Evolutionary conservation across 1,284 basidiomycete genomes (phyloP).

Genomic region (Sporisorium exsertum): DNA sequence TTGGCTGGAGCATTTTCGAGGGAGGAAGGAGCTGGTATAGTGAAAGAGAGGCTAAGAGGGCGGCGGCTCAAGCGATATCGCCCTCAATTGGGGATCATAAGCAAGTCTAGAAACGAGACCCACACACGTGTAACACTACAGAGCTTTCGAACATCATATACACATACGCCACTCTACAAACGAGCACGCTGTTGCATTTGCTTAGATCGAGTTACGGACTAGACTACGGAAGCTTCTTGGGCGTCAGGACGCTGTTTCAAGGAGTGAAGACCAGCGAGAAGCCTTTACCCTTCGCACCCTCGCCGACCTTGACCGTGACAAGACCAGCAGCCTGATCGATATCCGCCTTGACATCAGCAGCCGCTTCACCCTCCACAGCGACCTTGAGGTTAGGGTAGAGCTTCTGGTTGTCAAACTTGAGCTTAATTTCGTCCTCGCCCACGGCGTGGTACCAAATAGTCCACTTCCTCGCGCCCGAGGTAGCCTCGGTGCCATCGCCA

Average conservation of each 20-base stretch:
- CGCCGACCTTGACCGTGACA: slow-evolving; percentile 50
- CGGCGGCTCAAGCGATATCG: background rate
- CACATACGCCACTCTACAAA: background rate
- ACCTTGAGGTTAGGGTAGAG: slow-evolving; percentile 55
- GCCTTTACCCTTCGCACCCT: slow-evolving; percentile 50
- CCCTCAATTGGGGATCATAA: slow-evolving; percentile 11
- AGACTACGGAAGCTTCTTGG: background rate
- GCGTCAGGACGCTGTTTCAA: slow-evolving; percentile 16
- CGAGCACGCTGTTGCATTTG: background rate
- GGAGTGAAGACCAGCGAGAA: slow-evolving; percentile 52
- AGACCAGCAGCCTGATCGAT: slow-evolving; percentile 46
- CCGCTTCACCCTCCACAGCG: slow-evolving; percentile 50
- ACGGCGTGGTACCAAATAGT: slow-evolving; percentile 48
- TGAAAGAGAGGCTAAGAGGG: slow-evolving; percentile 28
- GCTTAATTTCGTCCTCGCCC: slow-evolving; percentile 46
- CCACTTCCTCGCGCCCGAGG: slow-evolving; percentile 53
- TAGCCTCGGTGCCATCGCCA: slow-evolving; percentile 54
- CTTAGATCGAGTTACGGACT: background rate
- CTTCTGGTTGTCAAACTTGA: slow-evolving; percentile 55
- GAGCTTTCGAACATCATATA: background rate
- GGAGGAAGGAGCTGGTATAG: slow-evolving; percentile 51
- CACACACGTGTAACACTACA: background rate
- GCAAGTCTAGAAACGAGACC: slow-evolving; percentile 11
- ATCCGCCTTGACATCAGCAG: slow-evolving; percentile 30
- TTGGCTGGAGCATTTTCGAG: slow-evolving; percentile 68